Percentiles rank a stretch among this genome's conserved stretches.
Conservation (phyloP, 345 rosid species). For the Eucalyptus cloeziana region DNA sequence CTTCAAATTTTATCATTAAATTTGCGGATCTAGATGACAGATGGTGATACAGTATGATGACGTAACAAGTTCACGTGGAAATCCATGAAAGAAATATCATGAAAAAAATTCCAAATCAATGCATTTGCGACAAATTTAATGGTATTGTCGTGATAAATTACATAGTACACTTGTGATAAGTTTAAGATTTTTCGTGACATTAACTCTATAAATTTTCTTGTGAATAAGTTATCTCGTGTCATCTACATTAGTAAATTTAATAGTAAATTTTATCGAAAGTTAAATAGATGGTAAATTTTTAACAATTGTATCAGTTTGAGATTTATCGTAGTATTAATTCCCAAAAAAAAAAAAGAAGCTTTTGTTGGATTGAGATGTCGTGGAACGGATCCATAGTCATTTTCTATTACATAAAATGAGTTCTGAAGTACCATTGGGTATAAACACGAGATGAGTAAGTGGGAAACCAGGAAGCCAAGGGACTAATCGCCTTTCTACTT, state of each 20-base stretch:
- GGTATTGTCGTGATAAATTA: rapidly evolving
- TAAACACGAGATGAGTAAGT: neutral
- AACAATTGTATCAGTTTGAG: rapidly evolving
- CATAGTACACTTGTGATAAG: too few relatives aligned
- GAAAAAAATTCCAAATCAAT: rapidly evolving
- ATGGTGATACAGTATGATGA: too few relatives aligned
- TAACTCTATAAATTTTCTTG: too few relatives aligned
- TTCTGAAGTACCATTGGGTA: neutral
- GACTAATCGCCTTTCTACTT: neutral
- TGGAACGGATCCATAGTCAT: neutral
- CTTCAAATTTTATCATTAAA: too few relatives aligned
- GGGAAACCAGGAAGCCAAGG: neutral
- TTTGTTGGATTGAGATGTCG: neutral
- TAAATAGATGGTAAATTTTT: too few relatives aligned
- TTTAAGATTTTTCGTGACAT: too few relatives aligned
- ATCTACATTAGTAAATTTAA: too few relatives aligned
- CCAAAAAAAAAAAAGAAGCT: neutral
- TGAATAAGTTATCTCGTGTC: rapidly evolving
- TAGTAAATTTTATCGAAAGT: too few relatives aligned
- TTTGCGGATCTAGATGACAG: rapidly evolving
- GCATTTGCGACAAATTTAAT: too few relatives aligned
- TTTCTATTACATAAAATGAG: neutral
- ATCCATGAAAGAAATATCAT: too few relatives aligned
- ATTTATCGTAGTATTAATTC: too few relatives aligned
- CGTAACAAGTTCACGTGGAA: too few relatives aligned